Evolutionary conservation across 176 grass and related monocot species (phyloP).

Genomic region (Neostapfia colusana): DNA sequence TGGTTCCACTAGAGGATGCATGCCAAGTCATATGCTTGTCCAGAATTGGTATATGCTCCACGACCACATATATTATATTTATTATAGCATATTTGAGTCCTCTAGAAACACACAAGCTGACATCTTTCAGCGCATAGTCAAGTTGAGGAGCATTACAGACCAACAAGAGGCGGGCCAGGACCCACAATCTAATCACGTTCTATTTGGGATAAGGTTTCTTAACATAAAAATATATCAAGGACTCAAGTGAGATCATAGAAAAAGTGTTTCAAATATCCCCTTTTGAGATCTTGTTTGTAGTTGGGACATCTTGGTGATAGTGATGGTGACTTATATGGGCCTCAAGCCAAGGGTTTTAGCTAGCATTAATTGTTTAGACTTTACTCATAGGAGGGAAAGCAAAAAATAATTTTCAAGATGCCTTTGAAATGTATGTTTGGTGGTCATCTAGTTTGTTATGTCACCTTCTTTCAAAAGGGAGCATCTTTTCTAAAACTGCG

Average conservation of each 20-base stretch:
- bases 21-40: constrained; percentile 50
- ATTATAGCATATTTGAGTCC: constrained; percentile 49
- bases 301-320: constrained; percentile 74
- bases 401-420: constrained; percentile 34
- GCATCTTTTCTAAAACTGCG: neutral
- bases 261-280: constrained; percentile 76
- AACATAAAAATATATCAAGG: constrained; percentile 56
- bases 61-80: constrained; percentile 27
- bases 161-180: constrained; percentile 22
- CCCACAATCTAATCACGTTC: constrained; percentile 57
- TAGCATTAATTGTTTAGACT: constrained; percentile 51
- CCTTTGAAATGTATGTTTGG: constrained; percentile 45
- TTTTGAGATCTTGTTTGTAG: constrained; percentile 76
- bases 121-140: constrained; percentile 62
- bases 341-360: constrained; percentile 40
- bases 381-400: constrained; percentile 45
- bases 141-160: constrained; percentile 46
- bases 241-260: constrained; percentile 55
- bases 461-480: constrained; percentile 50
- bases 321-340: constrained; percentile 48
- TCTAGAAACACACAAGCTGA: constrained; percentile 47
- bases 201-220: constrained; percentile 65
- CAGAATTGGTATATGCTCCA: constrained; percentile 44
- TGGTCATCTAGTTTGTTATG: constrained; percentile 58
- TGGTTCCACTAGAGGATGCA: constrained; percentile 47